Evolutionary conservation across 345 rosid species (phyloP).

Genomic region (Populus nigra): DNA sequence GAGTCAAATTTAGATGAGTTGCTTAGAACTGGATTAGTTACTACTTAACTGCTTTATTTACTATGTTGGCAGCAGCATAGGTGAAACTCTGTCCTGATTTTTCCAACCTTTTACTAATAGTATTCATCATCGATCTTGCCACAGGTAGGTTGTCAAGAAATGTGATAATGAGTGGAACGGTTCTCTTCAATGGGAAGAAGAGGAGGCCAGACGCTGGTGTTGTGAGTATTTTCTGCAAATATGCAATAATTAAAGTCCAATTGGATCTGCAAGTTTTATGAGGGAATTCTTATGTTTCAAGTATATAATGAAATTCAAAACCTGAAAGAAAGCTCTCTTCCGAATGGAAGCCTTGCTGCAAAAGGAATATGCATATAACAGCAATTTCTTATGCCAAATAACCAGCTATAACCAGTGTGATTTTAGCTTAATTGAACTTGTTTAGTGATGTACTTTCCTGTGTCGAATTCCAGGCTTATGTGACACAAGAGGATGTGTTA

Average conservation of each 20-base stretch:
- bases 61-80: background rate
- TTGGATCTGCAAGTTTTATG: background rate
- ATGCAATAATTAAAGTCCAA: background rate
- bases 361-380: background rate
- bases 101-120: background rate
- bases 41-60: background rate
- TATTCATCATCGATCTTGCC: background rate
- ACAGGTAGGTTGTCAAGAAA: constrained; percentile 93
- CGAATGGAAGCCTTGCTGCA: background rate
- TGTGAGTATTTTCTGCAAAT: constrained; percentile 47
- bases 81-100: background rate
- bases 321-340: too few relatives aligned
- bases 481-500: constrained; percentile 68
- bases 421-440: background rate
- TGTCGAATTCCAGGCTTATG: constrained; percentile 54
- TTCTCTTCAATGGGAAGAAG: constrained; percentile 86
- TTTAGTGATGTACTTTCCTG: background rate
- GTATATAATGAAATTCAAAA: background rate
- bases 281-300: background rate
- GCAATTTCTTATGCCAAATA: background rate
- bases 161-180: constrained; percentile 89
- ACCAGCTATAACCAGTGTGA: background rate
- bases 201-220: constrained; percentile 52
- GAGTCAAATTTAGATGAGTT: background rate
- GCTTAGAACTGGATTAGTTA: background rate